Evolutionary conservation across 2,329 filamentous ascomycete species (phyloP).

Genomic region (Orbilia blumenaviensis): DNA sequence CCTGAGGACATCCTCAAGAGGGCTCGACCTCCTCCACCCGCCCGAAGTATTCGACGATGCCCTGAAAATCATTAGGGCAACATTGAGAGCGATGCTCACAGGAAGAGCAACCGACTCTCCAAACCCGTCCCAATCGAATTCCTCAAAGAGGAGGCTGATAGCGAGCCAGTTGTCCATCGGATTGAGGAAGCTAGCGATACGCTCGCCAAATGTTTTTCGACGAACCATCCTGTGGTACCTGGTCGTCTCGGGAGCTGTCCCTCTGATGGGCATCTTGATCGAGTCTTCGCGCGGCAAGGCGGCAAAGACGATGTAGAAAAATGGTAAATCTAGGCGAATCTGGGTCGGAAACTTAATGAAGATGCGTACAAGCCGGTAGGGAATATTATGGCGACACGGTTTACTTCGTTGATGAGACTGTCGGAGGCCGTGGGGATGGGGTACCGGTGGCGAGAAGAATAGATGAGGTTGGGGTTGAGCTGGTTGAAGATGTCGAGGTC

Average conservation of each 20-base stretch:
- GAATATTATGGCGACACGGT: neutral
- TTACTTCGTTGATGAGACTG: neutral
- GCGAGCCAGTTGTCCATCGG: conserved; percentile 89
- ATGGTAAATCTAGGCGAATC: conserved; percentile 10
- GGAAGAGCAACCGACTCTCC: conserved; percentile 77
- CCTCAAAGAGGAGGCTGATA: conserved; percentile 91
- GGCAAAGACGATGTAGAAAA: neutral
- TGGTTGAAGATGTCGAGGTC: neutral
- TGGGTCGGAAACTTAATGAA: neutral
- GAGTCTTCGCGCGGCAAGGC: neutral
- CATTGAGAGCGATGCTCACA: conserved; percentile 78
- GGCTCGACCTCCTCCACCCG: conserved; percentile 63
- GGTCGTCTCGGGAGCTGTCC: conserved; percentile 11
- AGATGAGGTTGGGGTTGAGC: conserved; percentile 2
- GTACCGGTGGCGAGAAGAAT: neutral
- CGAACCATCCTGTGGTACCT: conserved; percentile 73
- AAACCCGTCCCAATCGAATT: conserved; percentile 85
- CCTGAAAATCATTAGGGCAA: conserved; percentile 81
- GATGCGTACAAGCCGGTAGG: neutral
- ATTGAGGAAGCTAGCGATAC: conserved; percentile 81
- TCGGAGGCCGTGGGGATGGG: neutral
- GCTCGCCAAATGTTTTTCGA: conserved; percentile 78
- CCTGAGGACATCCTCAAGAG: conserved; percentile 78
- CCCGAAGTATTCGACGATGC: conserved; percentile 73
- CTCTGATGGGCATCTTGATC: conserved; percentile 23